phyloP scores from a whole-genome alignment of 1,139 yeast genomes.

The Debaryomyces nepalensis region DNA sequence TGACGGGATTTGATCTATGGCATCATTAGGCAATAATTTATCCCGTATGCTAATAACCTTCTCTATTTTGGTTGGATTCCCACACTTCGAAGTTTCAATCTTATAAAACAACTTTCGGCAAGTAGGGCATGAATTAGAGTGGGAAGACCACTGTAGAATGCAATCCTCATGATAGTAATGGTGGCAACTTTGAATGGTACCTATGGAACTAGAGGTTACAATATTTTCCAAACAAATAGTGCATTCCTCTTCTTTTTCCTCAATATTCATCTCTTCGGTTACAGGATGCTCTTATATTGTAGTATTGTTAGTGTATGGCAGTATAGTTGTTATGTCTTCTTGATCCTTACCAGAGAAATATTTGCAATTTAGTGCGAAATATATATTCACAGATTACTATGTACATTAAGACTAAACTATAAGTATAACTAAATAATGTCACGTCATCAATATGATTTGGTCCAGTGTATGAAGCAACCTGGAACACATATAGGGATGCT shows the following conservation, averaged over 20 bases:
- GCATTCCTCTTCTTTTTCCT: slow-evolving; percentile 39
- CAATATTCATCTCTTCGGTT: background rate
- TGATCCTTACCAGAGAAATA: background rate
- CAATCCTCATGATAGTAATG: slow-evolving; percentile 54
- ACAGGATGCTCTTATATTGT: background rate
- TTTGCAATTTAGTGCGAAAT: slow-evolving; percentile 12
- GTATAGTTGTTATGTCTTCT: slow-evolving; percentile 1
- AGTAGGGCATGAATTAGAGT: slow-evolving; percentile 58
- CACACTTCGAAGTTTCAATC: slow-evolving; percentile 26
- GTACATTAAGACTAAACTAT: background rate
- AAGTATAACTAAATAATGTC: slow-evolving; percentile 59
- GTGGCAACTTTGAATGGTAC: slow-evolving; percentile 44
- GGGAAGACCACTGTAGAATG: slow-evolving; percentile 50
- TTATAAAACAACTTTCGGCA: slow-evolving; percentile 46
- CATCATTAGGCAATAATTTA: slow-evolving; percentile 38
- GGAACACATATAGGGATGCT: slow-evolving; percentile 72
- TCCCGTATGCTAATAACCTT: slow-evolving; percentile 34
- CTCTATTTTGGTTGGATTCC: slow-evolving; percentile 14
- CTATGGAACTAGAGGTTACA: slow-evolving; percentile 28
- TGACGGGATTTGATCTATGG: slow-evolving; percentile 44
- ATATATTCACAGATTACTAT: background rate
- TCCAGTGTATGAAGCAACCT: slow-evolving; percentile 85
- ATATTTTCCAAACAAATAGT: slow-evolving; percentile 54
- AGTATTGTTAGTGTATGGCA: background rate
- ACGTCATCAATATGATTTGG: slow-evolving; percentile 85